These are phyloP conservation scores for Drechslerella dactyloides DNA, from an alignment of 2,329 filamentous ascomycete species.

Conservation along the genomic window DNA sequence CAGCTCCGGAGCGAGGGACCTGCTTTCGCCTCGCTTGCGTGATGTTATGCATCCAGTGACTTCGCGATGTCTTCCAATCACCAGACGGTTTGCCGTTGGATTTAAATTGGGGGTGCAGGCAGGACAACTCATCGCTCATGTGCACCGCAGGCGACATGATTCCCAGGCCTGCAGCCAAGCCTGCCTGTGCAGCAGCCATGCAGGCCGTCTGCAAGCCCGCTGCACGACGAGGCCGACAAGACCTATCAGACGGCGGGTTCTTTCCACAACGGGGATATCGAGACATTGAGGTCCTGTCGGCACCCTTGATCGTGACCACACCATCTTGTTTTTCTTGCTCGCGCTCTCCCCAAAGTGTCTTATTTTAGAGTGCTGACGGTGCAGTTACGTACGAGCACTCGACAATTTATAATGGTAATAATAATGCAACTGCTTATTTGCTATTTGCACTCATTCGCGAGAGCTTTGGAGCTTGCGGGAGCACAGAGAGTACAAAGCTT, in stretches of 20 bases:
- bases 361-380: constrained; percentile 45
- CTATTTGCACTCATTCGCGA: background rate
- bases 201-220: constrained; percentile 33
- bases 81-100: constrained; percentile 2
- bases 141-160: constrained; percentile 15
- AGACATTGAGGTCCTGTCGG: constrained; percentile 20
- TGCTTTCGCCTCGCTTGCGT: constrained; percentile 44
- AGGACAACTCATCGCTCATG: constrained; percentile 50
- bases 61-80: constrained; percentile 36
- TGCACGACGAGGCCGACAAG: constrained; percentile 39
- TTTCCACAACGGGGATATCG: constrained; percentile 46
- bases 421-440: constrained; percentile 29
- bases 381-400: constrained; percentile 16
- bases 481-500: constrained; percentile 8
- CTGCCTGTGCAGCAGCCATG: constrained; percentile 24
- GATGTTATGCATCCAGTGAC: constrained; percentile 51
- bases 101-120: background rate
- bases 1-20: constrained; percentile 18
- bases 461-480: background rate
- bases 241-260: constrained; percentile 46
- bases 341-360: constrained; percentile 14
- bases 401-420: constrained; percentile 7
- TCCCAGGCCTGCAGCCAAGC: constrained; percentile 15
- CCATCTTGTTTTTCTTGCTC: constrained; percentile 33
- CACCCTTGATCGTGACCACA: constrained; percentile 48